phyloP scores from a whole-genome alignment of 139 green algal genomes.

The Desmodesmus armatus region DNA sequence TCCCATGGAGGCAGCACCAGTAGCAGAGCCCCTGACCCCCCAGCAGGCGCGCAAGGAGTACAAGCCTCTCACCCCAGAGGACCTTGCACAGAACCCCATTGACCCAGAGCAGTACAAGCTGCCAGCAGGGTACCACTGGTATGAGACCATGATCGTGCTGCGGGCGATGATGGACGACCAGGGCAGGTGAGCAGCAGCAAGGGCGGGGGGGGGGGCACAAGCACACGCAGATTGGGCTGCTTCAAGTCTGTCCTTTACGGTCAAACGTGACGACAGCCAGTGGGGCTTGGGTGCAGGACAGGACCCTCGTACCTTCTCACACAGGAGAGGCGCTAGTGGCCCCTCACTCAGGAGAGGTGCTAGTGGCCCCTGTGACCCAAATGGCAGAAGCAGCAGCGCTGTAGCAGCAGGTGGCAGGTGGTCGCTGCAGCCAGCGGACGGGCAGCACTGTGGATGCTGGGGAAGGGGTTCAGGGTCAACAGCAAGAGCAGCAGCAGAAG shows the following conservation, averaged over 20 bases:
- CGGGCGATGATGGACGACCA: conserved; percentile 81
- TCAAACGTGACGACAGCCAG: not conserved
- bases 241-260: too few relatives aligned
- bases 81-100: conserved; percentile 3
- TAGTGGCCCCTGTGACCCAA: not conserved
- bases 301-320: too few relatives aligned
- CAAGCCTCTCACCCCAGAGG: conserved; percentile 30
- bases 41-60: conserved; percentile 3
- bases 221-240: too few relatives aligned
- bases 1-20: not conserved
- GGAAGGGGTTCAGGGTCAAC: too few relatives aligned
- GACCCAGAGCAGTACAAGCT: conserved; percentile 51
- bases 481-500: too few relatives aligned
- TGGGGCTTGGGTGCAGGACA: not conserved
- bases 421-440: too few relatives aligned
- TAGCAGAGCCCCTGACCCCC: not conserved
- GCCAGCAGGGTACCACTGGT: conserved; percentile 67
- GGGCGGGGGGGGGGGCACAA: too few relatives aligned
- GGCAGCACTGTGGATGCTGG: too few relatives aligned
- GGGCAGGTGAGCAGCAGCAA: conserved; percentile 73
- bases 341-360: not conserved
- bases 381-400: not conserved
- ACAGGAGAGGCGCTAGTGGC: too few relatives aligned
- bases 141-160: conserved; percentile 94
- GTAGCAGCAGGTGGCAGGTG: too few relatives aligned